These are phyloP conservation scores for Podaxis rugospora DNA, from an alignment of 768 basidiomycete genomes.

Conservation along the genomic window DNA sequence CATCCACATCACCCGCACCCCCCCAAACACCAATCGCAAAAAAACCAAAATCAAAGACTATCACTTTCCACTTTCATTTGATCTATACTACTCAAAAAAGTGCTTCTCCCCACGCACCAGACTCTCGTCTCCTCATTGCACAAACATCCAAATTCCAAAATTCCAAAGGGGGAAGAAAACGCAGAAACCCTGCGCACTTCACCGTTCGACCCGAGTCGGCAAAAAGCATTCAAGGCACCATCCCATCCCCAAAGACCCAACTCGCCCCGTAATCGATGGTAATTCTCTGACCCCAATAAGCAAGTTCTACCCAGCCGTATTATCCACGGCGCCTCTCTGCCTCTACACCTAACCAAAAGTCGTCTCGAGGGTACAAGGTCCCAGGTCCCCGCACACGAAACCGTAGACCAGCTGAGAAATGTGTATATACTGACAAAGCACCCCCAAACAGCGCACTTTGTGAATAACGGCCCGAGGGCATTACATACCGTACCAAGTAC, in stretches of 20 bases:
- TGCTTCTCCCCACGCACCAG: not conserved
- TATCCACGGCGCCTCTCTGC: not conserved
- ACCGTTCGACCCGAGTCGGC: not conserved
- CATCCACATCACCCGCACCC: not conserved
- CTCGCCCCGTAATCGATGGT: not conserved
- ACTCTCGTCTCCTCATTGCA: not conserved
- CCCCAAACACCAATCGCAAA: not conserved
- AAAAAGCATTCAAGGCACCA: not conserved
- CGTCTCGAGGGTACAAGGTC: not conserved
- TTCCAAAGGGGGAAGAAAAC: too few relatives aligned
- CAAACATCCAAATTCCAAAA: too few relatives aligned
- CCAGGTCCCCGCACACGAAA: too few relatives aligned
- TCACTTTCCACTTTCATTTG: not conserved
- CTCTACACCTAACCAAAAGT: not conserved
- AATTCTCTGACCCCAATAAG: not conserved
- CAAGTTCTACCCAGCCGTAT: not conserved
- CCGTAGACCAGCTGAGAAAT: too few relatives aligned
- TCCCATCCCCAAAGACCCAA: not conserved
- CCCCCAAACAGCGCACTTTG: too few relatives aligned
- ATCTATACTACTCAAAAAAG: not conserved
- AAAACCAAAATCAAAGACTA: not conserved
- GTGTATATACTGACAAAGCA: too few relatives aligned
- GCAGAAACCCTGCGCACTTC: not conserved
- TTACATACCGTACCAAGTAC: not conserved
- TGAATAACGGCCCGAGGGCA: too few relatives aligned